Evolutionary conservation across 2,329 filamentous ascomycete species (phyloP), one percentile per base, ranked within the genome.

Genomic region (Colletotrichum cordylinicola): DNA sequence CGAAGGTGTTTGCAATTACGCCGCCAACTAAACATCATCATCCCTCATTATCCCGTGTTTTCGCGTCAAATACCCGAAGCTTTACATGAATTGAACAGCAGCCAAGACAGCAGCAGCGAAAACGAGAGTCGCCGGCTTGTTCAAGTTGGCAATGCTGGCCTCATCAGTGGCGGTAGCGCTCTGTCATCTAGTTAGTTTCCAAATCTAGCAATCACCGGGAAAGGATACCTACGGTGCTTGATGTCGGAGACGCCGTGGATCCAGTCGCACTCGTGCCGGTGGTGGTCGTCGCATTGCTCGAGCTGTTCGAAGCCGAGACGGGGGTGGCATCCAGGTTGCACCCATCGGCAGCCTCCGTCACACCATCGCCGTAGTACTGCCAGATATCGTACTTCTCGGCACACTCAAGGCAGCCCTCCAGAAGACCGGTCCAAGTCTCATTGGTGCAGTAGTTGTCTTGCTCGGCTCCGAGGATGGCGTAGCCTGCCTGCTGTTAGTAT

Each of bases 341-440:
- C 8, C 74, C 52, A 7, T 77, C 61, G 8, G 83, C 87, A 4
- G 81, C 82, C 18, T 64, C 78, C n/a, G 79, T 81, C 29, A 88
- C 78, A 0, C 82, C 81, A 56, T 74, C 79, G 13, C 86, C 82
- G 76, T 89, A 88, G 80, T 85, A 84, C 58, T 82, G 78, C 87
- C 87, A 88, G 79, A 88, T 87, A 71, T 85, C 81, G 70, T 83
- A 82, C 58, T 86, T 85, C 56, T 86, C 83, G 21, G 87, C 83
- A 78, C 87, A 88, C 58, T 83, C 78, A 60, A 88, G 82, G 73
- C 87, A 88, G 13, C 82, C 82, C 18, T 83, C 80, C 78, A 88
- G 87, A 73, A 84, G 80, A 13, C 80, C 80, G 21, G 83, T 78
- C 82, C 87, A 89, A 48, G 80, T 83, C 6, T 82, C 72, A 72